Conservation (phyloP, 2,329 filamentous ascomycete genomes). For the Microdochium trichocladiopsis region DNA sequence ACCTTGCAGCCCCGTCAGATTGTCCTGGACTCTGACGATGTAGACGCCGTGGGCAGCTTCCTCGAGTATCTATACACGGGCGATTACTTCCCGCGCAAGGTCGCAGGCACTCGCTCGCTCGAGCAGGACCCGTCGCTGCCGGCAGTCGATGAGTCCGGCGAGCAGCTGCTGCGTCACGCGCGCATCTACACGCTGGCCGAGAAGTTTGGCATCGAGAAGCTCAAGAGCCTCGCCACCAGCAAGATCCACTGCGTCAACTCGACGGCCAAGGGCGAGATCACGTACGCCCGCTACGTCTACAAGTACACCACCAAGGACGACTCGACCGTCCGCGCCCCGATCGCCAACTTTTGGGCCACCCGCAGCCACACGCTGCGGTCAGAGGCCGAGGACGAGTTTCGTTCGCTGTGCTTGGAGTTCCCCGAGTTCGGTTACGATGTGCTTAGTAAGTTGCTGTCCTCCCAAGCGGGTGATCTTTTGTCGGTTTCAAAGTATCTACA, state of each 20-base stretch:
- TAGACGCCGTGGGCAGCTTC: conserved; percentile 71
- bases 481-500: conserved; percentile 6
- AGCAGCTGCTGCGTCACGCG: conserved; percentile 81
- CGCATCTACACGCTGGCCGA: conserved; percentile 84
- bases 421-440: conserved; percentile 93
- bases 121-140: conserved; percentile 62
- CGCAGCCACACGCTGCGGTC: conserved; percentile 73
- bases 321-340: conserved; percentile 66
- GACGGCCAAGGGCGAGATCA: conserved; percentile 83
- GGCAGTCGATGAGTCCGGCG: conserved; percentile 66
- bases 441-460: conserved; percentile 50
- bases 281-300: conserved; percentile 88
- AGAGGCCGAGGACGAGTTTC: conserved; percentile 83
- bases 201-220: conserved; percentile 59
- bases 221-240: conserved; percentile 72
- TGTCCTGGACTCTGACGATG: conserved; percentile 58
- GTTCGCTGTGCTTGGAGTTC: conserved; percentile 75
- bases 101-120: conserved; percentile 56
- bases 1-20: conserved; percentile 59
- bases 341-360: conserved; percentile 87
- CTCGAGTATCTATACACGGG: conserved; percentile 79
- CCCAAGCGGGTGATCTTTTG: neutral
- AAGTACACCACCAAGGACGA: conserved; percentile 65
- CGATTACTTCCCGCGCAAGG: conserved; percentile 75
- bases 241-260: conserved; percentile 92